Conservation (phyloP, 768 basidiomycete species). For the Cubamyces lactineus region DNA sequence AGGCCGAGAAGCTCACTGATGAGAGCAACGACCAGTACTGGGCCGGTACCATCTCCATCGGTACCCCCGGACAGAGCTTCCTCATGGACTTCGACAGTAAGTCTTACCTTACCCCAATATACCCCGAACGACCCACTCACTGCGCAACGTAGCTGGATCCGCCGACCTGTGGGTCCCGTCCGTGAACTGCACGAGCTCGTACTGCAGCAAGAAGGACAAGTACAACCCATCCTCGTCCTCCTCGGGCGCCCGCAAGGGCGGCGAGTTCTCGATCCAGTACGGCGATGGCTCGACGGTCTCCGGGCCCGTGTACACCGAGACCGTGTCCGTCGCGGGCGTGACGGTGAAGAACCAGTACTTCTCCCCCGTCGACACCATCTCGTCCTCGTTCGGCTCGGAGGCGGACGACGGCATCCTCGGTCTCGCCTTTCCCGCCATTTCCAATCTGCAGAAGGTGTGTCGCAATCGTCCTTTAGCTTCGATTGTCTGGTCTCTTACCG, state of each 20-base stretch:
- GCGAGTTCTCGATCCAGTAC: conserved; percentile 39
- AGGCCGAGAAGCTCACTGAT: conserved; percentile 28
- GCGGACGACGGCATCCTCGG: conserved; percentile 32
- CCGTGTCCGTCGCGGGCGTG: conserved; percentile 38
- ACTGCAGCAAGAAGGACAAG: conserved; percentile 23
- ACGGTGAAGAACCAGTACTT: conserved; percentile 26
- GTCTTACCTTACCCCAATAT: background rate
- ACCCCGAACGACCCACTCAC: background rate
- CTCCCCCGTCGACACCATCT: conserved; percentile 25
- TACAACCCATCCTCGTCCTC: conserved; percentile 38
- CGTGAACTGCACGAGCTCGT: conserved; percentile 16
- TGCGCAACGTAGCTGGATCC: conserved; percentile 15
- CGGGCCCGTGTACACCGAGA: conserved; percentile 40
- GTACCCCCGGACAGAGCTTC: conserved; percentile 44
- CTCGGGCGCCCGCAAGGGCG: conserved; percentile 26
- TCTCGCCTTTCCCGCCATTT: conserved; percentile 30
- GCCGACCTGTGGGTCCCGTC: conserved; percentile 29
- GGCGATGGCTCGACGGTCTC: conserved; percentile 41
- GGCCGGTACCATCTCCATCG: conserved; percentile 51
- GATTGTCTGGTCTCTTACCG: background rate
- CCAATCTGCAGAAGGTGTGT: conserved; percentile 39
- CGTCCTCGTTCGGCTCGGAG: conserved; percentile 18
- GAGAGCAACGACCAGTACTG: conserved; percentile 35
- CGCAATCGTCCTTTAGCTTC: conserved; percentile 14
- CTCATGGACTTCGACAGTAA: conserved; percentile 24